A percentile compares a stretch with the other conserved stretches of the same genome.
phyloP scores from a whole-genome alignment of 495 filamentous ascomycete species.

The Penicillium diatomitis region DNA sequence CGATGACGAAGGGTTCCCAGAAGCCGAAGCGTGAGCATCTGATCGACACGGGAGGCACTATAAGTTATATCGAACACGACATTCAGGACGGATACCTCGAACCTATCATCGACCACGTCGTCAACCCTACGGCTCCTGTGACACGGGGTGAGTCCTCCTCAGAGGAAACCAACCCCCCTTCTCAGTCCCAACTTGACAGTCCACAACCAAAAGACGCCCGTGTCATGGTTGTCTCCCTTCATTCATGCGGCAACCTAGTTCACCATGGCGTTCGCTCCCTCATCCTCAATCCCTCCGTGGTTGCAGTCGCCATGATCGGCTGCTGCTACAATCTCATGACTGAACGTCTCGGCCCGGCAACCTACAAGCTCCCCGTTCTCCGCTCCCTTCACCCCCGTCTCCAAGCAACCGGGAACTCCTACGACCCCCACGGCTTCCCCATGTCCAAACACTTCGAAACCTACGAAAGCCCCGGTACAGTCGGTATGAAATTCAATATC shows the following conservation, averaged over 20 bases:
- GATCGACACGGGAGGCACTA: constrained; percentile 20
- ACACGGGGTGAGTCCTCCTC: constrained; percentile 1
- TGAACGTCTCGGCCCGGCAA: constrained; percentile 77
- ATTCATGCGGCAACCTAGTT: constrained; percentile 94
- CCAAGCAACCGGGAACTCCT: constrained; percentile 45
- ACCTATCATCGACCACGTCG: constrained; percentile 64
- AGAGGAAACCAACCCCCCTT: constrained; percentile 1
- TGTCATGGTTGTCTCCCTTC: constrained; percentile 86
- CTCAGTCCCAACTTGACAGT: constrained; percentile 1
- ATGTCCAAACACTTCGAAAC: constrained; percentile 69
- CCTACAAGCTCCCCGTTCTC: constrained; percentile 68
- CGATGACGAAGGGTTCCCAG: neutral
- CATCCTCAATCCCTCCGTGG: constrained; percentile 68
- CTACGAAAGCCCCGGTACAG: constrained; percentile 39
- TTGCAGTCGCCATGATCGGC: constrained; percentile 85
- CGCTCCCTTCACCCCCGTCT: constrained; percentile 50
- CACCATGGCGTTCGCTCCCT: constrained; percentile 88
- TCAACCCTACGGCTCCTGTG: constrained; percentile 10
- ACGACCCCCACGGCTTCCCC: constrained; percentile 85
- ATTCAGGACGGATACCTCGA: constrained; percentile 60
- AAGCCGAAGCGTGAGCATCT: constrained; percentile 23
- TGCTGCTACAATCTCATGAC: constrained; percentile 97
- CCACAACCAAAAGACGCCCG: constrained; percentile 23
- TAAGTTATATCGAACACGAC: constrained; percentile 45
- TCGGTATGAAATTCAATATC: constrained; percentile 79